Conservation (phyloP, 2,329 filamentous ascomycete genomes). For the Fusarium temperatum region DNA sequence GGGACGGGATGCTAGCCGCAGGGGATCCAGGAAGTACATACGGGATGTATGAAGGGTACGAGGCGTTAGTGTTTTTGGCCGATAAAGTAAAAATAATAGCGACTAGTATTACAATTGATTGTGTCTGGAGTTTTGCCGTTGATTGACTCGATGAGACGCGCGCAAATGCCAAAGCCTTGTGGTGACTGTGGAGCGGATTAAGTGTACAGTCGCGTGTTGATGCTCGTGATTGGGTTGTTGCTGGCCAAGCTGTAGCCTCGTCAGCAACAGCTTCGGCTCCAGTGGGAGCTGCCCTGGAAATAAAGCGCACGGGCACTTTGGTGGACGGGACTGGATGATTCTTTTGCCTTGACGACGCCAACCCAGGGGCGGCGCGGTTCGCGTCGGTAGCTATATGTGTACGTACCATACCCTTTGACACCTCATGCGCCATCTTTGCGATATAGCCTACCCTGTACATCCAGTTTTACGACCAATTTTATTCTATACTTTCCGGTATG, state of each 20-base stretch:
- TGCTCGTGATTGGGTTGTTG: conserved; percentile 20
- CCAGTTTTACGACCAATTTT: background rate
- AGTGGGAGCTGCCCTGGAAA: conserved; percentile 1
- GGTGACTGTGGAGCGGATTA: conserved; percentile 24
- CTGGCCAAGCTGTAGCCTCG: conserved; percentile 17
- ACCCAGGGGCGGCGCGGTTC: conserved; percentile 7
- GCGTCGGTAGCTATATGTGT: background rate
- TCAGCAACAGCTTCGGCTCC: background rate
- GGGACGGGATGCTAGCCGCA: conserved; percentile 11
- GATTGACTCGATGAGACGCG: conserved; percentile 14
- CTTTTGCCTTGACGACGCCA: background rate
- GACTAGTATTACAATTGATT: conserved; percentile 12
- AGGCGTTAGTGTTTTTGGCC: conserved; percentile 21
- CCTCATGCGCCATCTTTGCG: background rate
- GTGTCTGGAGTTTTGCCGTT: conserved; percentile 8
- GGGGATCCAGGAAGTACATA: conserved; percentile 20
- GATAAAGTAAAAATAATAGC: conserved; percentile 2
- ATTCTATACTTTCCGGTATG: background rate
- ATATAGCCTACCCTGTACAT: conserved; percentile 1
- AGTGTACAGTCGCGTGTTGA: conserved; percentile 30
- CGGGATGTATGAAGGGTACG: background rate
- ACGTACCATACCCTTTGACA: background rate
- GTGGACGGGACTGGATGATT: background rate
- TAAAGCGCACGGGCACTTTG: background rate
- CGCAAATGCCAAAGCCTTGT: conserved; percentile 33